phyloP scores from a whole-genome alignment of 106 monocot species.

The Dioscorea alata region DNA sequence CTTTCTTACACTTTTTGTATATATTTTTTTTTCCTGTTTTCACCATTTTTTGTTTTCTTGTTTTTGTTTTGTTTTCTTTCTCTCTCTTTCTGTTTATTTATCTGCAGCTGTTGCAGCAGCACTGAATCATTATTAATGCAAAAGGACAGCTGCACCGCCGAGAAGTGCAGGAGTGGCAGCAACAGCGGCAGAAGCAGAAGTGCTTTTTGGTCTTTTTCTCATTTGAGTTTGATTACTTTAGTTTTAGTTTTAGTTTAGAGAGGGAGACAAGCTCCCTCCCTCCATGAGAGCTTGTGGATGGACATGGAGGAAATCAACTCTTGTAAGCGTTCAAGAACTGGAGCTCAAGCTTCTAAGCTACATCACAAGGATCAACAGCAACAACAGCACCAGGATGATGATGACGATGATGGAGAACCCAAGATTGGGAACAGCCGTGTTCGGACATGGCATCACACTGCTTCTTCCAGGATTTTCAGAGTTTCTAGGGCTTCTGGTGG shows the following conservation, averaged over 20 bases:
- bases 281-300: slow-evolving; percentile 41
- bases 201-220: background rate
- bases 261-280: background rate
- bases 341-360: slow-evolving; percentile 7
- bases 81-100: too few relatives aligned
- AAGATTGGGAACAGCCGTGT: background rate
- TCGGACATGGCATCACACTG: slow-evolving; percentile 43
- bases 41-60: background rate
- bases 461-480: slow-evolving; percentile 64
- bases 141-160: slow-evolving; percentile 9
- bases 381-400: slow-evolving; percentile 10
- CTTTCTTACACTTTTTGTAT: background rate
- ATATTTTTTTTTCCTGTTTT: background rate
- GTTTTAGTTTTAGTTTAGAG: background rate
- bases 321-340: slow-evolving; percentile 39
- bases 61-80: background rate
- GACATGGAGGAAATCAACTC: slow-evolving; percentile 34
- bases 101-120: background rate
- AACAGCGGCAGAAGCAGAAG: background rate
- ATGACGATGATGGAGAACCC: slow-evolving; percentile 10
- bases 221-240: too few relatives aligned
- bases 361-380: background rate
- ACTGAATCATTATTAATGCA: slow-evolving; percentile 24
- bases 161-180: background rate
- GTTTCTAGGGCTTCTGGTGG: slow-evolving; percentile 92